phyloP scores from a whole-genome alignment of 106 monocot species.

The Xerophyta viscosa region DNA sequence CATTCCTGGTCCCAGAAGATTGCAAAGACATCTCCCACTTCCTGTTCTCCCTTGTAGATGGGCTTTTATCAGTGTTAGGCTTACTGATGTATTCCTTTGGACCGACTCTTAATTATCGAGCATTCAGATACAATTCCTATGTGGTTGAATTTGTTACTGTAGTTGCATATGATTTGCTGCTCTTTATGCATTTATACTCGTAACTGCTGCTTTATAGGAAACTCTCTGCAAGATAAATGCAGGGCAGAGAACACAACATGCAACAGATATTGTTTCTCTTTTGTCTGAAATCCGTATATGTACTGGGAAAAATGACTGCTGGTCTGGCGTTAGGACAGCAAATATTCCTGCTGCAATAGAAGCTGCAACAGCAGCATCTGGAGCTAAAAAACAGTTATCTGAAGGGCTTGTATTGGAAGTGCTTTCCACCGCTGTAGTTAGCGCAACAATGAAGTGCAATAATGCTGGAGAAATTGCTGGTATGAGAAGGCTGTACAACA shows the following conservation, averaged over 20 bases:
- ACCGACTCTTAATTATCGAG: too few relatives aligned
- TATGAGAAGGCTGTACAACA: slow-evolving; percentile 86
- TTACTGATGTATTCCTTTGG: too few relatives aligned
- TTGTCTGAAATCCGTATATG: slow-evolving; percentile 89
- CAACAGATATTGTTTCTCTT: slow-evolving; percentile 81
- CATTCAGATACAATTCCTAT: too few relatives aligned
- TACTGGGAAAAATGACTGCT: slow-evolving; percentile 79
- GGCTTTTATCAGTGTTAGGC: too few relatives aligned
- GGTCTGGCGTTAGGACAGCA: slow-evolving; percentile 86
- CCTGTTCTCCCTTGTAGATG: too few relatives aligned
- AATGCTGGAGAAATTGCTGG: slow-evolving; percentile 94
- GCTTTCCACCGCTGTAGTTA: slow-evolving; percentile 77
- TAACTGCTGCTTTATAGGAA: not conserved
- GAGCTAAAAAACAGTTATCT: slow-evolving; percentile 63
- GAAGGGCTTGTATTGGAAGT: slow-evolving; percentile 82
- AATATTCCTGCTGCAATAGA: slow-evolving; percentile 91
- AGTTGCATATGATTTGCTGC: too few relatives aligned
- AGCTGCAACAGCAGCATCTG: slow-evolving; percentile 90
- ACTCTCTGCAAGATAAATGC: slow-evolving; percentile 61
- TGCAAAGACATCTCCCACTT: too few relatives aligned
- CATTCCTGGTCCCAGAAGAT: too few relatives aligned
- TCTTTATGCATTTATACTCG: not conserved
- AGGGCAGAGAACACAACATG: slow-evolving; percentile 76
- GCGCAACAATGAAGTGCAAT: slow-evolving; percentile 84
- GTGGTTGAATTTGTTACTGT: too few relatives aligned